Evolutionary conservation across 306 rosid species (phyloP), one percentile per base, ranked within the genome.

Genomic region (Pueraria montana): DNA sequence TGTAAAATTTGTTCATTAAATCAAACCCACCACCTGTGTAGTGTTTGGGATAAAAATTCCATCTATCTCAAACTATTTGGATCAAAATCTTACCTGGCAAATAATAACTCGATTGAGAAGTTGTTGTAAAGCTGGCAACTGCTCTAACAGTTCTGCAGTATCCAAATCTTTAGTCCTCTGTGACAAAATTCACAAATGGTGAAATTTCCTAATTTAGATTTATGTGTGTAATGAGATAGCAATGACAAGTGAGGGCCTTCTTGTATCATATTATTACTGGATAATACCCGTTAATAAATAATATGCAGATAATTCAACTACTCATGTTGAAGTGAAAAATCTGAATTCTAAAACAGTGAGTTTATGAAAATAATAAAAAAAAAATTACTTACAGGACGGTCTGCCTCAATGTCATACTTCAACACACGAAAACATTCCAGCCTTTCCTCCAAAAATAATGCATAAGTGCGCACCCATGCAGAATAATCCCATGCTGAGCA

Each of bases 91-190:
- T 88, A 92, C 99, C 97, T 91, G 97, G 86, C 99, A 96, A 84
- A 89, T 88, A 85, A 90, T 91, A 78, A 92, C 97, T 56, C 99
- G 95, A 78, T 83, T 89, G 53, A 94, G 98, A 81, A 96, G 97
- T 89, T 94, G 92, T 74, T 96, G 99, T 77, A 96, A 87, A 27
- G 97, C 93, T 78, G 99, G 97, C 89, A 96, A 88, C 84, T 94
- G 99, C 88, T 91, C 97, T 75, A 96, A 94, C 91, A 96, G 79
- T 80, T 94, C 98, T 5, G 80, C 86, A 81, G 99, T 94, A 58
- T 91, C 98, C 89, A 94, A 84, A 85, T 96, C 99, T 83, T 94
- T 96, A 86, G 98, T 96, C 80, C 98, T 96, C 99, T 96, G 97
- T 72, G 50, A 82, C 87, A 91, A 84, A 81, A 84, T 76, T 84